These are phyloP conservation scores for Auriculariales sp. DNA, from an alignment of 768 basidiomycete genomes.

Conservation along the genomic window DNA sequence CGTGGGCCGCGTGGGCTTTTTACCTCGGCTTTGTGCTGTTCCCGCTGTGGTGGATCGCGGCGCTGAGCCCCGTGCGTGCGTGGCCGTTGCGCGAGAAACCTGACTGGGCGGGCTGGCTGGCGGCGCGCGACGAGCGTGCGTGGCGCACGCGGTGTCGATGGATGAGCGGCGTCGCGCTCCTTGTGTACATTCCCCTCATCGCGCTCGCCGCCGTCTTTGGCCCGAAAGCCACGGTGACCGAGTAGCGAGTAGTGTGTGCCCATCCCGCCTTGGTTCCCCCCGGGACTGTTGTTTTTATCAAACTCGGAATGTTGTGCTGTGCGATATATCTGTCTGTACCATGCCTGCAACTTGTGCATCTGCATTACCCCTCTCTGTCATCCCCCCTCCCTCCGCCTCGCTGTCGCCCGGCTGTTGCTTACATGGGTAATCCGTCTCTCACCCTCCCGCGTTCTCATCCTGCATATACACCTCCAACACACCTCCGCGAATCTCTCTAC, in stretches of 20 bases:
- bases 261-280: too few relatives aligned
- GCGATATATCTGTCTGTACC: too few relatives aligned
- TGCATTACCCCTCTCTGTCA: too few relatives aligned
- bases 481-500: too few relatives aligned
- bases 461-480: too few relatives aligned
- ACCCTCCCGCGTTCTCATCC: too few relatives aligned
- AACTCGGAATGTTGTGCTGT: too few relatives aligned
- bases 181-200: conserved; percentile 73
- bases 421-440: too few relatives aligned
- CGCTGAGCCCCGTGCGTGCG: conserved; percentile 36
- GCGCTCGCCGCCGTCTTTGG: conserved; percentile 54
- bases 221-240: background rate
- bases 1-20: conserved; percentile 64
- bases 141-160: conserved; percentile 68
- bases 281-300: too few relatives aligned
- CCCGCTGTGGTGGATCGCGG: conserved; percentile 55
- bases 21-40: conserved; percentile 51
- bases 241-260: background rate
- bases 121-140: conserved; percentile 36
- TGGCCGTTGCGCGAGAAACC: conserved; percentile 14
- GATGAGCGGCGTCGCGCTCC: conserved; percentile 48
- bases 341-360: too few relatives aligned
- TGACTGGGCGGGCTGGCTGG: conserved; percentile 46
- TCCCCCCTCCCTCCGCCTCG: too few relatives aligned
- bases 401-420: too few relatives aligned